These are phyloP conservation scores for Calocera cornea DNA, from an alignment of 768 basidiomycete species.

Conservation along the genomic window DNA sequence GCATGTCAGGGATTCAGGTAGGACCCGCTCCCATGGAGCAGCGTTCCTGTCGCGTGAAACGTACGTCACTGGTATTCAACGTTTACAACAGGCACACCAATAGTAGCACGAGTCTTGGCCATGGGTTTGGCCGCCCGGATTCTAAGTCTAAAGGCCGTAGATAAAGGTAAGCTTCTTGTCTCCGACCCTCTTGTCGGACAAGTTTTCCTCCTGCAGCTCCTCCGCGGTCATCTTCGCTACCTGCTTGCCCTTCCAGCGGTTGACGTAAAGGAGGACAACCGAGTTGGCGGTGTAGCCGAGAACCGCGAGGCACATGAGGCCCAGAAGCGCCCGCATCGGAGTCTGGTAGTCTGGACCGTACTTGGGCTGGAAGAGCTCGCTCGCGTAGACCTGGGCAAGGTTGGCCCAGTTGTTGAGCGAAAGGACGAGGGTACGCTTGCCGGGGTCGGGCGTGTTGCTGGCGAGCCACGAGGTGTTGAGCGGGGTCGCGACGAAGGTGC, in stretches of 20 bases:
- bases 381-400: constrained; percentile 9
- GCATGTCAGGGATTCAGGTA: no score
- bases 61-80: no score
- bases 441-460: constrained; percentile 12
- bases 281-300: constrained; percentile 8
- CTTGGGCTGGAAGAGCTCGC: constrained; percentile 12
- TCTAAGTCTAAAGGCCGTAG: constrained; percentile 3
- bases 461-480: constrained; percentile 3
- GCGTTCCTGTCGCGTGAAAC: no score
- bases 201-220: constrained; percentile 11
- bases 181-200: constrained; percentile 7
- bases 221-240: constrained; percentile 9
- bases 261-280: constrained; percentile 6
- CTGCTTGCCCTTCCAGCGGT: constrained; percentile 6
- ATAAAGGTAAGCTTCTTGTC: constrained; percentile 15
- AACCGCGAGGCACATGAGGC: constrained; percentile 8
- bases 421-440: constrained; percentile 12
- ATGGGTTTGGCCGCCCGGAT: neutral
- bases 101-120: no score
- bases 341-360: constrained; percentile 12
- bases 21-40: no score
- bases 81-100: neutral
- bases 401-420: constrained; percentile 13
- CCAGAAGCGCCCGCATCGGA: constrained; percentile 12
- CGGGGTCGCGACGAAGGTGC: neutral